Evolutionary conservation across 768 basidiomycete genomes (phyloP).

Genomic region (Tylopilus cervinicoccineus): DNA sequence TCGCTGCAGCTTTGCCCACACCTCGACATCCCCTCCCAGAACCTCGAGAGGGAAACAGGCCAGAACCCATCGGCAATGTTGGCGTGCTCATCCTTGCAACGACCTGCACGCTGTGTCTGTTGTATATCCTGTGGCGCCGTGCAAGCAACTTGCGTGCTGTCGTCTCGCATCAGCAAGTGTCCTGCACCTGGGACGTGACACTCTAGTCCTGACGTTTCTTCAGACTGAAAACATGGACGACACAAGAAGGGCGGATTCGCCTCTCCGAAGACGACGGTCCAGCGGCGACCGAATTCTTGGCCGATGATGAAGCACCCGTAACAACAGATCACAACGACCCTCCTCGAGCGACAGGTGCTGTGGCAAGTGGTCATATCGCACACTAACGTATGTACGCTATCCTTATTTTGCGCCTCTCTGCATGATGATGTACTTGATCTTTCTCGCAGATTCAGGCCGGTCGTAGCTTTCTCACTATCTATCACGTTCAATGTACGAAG

Average conservation of each 20-base stretch:
- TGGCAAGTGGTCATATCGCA: background rate
- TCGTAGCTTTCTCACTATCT: conserved; percentile 4
- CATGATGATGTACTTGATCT: background rate
- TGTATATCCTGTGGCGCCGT: conserved; percentile 64
- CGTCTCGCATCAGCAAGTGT: conserved; percentile 58
- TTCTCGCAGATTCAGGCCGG: background rate
- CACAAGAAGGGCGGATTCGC: conserved; percentile 55
- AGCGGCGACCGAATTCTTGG: conserved; percentile 62
- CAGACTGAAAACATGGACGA: conserved; percentile 57
- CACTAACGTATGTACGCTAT: background rate
- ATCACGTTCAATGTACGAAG: conserved; percentile 1
- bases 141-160: conserved; percentile 52
- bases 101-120: conserved; percentile 49
- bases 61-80: conserved; percentile 60
- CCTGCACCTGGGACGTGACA: background rate
- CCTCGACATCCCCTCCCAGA: conserved; percentile 34
- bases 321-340: conserved; percentile 30
- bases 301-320: conserved; percentile 48
- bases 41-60: conserved; percentile 55
- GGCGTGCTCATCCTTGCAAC: conserved; percentile 53
- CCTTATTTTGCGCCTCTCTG: background rate
- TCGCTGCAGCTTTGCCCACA: background rate
- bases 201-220: background rate
- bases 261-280: conserved; percentile 71
- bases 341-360: conserved; percentile 9